Percentiles rank a stretch among this genome's conserved stretches.
phyloP scores from a whole-genome alignment of 139 green algal species.

The Diplosphaera chodatii region DNA sequence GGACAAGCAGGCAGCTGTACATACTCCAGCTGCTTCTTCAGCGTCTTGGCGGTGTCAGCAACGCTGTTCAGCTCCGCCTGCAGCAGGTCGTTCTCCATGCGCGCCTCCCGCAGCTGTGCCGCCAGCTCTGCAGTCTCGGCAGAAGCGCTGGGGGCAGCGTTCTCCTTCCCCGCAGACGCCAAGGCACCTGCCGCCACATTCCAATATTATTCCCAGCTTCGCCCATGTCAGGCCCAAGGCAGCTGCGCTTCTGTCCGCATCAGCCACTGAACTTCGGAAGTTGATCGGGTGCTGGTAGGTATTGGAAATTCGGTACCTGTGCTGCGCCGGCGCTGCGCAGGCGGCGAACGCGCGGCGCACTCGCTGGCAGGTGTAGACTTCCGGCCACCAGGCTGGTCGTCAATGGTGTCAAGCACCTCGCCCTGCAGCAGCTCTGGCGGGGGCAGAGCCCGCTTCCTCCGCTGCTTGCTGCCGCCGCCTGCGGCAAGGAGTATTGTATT shows the following conservation, averaged over 20 bases:
- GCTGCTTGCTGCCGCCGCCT: neutral
- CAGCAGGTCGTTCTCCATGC: conserved; percentile 53
- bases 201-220: no score
- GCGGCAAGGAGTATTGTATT: no score
- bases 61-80: conserved; percentile 57
- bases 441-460: conserved; percentile 24
- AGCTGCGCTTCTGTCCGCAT: no score
- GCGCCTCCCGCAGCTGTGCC: conserved; percentile 34
- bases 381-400: neutral
- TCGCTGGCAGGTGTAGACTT: neutral
- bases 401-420: neutral
- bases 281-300: no score
- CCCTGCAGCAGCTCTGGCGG: conserved; percentile 16
- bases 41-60: conserved; percentile 29
- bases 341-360: neutral
- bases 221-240: no score
- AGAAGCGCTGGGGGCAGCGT: neutral
- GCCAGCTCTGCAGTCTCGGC: conserved; percentile 17
- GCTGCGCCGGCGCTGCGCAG: conserved; percentile 14
- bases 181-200: neutral
- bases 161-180: neutral
- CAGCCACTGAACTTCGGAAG: no score
- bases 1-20: no score
- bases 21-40: conserved; percentile 31
- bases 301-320: neutral